phyloP scores from a whole-genome alignment of 208 protist species.

The Strigomonas galati region DNA sequence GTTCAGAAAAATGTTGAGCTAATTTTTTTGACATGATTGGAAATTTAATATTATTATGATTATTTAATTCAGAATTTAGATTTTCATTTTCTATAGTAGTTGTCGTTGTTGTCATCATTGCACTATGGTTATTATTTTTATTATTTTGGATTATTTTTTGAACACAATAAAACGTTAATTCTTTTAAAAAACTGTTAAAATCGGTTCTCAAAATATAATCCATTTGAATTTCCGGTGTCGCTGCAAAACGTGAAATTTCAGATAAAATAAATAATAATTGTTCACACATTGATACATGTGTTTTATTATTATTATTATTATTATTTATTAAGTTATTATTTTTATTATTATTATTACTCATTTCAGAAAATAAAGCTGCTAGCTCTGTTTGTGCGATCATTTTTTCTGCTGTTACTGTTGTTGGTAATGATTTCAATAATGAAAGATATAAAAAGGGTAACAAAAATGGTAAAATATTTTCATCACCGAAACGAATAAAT shows the following conservation, averaged over 20 bases:
- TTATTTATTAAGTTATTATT: too few relatives aligned
- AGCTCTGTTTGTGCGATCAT: neutral
- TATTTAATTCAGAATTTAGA: too few relatives aligned
- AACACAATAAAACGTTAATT: conserved; percentile 9
- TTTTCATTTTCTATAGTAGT: neutral
- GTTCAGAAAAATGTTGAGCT: too few relatives aligned
- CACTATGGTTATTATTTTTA: neutral
- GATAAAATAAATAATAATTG: neutral
- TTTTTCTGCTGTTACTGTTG: neutral
- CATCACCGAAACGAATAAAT: neutral
- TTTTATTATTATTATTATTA: conserved; percentile 2
- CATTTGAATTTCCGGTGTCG: neutral
- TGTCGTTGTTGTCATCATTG: neutral
- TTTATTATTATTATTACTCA: too few relatives aligned
- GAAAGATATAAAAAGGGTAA: too few relatives aligned
- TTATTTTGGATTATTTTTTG: neutral
- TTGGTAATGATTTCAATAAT: too few relatives aligned
- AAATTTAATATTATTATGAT: too few relatives aligned
- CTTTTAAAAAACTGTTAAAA: neutral
- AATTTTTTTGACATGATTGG: too few relatives aligned
- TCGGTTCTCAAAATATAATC: neutral
- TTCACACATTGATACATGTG: neutral
- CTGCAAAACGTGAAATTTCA: neutral
- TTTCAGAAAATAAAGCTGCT: too few relatives aligned
- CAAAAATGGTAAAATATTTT: neutral